These are phyloP conservation scores for Magnolia officinalis DNA, from an alignment of 164 flowering plant genomes.

Conservation along the genomic window DNA sequence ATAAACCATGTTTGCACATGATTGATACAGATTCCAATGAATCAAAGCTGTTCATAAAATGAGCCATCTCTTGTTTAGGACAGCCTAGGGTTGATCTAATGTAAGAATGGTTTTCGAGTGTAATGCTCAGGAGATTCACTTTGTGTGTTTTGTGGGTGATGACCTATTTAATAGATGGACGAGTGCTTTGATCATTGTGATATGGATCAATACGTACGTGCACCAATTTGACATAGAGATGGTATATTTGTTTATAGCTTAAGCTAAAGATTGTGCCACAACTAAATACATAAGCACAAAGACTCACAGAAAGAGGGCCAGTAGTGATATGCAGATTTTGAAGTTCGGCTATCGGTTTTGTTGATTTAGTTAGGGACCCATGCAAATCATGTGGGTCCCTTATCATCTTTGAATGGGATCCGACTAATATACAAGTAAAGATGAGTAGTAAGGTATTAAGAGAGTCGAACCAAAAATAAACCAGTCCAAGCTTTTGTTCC, in stretches of 20 bases:
- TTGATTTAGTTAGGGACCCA: not conserved
- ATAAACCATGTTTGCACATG: not conserved
- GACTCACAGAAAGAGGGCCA: not conserved
- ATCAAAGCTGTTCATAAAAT: not conserved
- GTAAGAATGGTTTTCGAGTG: no score
- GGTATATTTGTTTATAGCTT: not conserved
- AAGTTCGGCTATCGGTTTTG: not conserved
- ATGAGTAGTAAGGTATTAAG: slow-evolving; percentile 10
- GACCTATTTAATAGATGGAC: no score
- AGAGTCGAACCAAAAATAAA: no score
- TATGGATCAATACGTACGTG: no score
- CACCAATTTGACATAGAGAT: no score
- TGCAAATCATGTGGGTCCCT: slow-evolving; percentile 24
- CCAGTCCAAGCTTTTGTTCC: no score
- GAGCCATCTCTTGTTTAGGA: no score
- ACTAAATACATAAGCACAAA: no score
- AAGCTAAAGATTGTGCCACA: not conserved
- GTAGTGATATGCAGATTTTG: not conserved
- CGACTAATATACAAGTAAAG: slow-evolving; percentile 39
- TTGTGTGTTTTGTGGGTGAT: no score
- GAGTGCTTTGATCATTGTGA: no score
- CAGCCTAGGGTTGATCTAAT: no score
- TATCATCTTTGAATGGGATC: slow-evolving; percentile 27
- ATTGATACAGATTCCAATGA: not conserved
- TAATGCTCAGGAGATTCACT: no score